Evolutionary conservation across 495 filamentous ascomycete genomes (phyloP), one percentile per base, ranked within the genome.

Genomic region (Neurospora sp.): DNA sequence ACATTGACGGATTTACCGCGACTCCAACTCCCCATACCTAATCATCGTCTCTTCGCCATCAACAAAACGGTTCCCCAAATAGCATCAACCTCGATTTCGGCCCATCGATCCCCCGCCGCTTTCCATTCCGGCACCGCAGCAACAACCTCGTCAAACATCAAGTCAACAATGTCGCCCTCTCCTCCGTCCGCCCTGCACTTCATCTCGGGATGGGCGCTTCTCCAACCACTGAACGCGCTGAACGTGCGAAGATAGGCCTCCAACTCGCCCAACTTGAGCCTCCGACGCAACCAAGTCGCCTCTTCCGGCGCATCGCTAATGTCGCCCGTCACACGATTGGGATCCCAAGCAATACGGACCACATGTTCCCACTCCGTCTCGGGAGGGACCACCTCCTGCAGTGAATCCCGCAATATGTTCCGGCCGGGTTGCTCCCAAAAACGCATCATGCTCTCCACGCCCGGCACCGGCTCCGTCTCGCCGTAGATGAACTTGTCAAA

Each of bases 361-460:
- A 89, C 80, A 41, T 86, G 85, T 73, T 83, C 81, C 86, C 86
- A 91, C 18, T 87, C 81, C 2, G 71, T 62, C 44, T 74, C 75
- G 0, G 87, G 88, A 12, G 87, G 88, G n/a, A 80, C 76, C 14
- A 92, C 79, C 54, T 77, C 81, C 39, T 84, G 77, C 44, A 86
- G 81, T 66, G 86, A 82, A 18, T 85, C 80, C 46, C 87, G 80
- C 41, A 91, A 77, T 44, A 87, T 85, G 5, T 77, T 76, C n/a
- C 90, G 81, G 4, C 89, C 90, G 0, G 90, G 89, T 73, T 87
- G 86, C 73, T 85, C 80, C 90, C 90, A 91, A 74, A 85, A 90
- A 27, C 82, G 77, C 7, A 88, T 90, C 79, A 91, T 81, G n/a
- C 80, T 81, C 14, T 86, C 80, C n/a, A 78, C 39, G 4, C 81